Percentiles rank a stretch among this genome's conserved stretches.
Evolutionary conservation across 208 protist species (phyloP).

Genomic region (Leishmania braziliensis): DNA sequence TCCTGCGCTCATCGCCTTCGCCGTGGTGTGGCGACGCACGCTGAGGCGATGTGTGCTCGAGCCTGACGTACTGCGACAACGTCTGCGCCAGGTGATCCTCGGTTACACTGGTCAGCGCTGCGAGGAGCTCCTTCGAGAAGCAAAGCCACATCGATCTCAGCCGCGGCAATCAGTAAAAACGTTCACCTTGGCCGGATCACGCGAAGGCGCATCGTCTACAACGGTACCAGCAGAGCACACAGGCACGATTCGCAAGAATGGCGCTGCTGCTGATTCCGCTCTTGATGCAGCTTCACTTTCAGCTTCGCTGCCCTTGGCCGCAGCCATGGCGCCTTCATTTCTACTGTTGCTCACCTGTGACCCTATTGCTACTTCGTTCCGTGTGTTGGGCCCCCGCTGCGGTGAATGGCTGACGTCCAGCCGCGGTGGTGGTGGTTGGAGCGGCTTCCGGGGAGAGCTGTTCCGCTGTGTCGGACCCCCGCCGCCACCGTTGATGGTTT

Average conservation of each 20-base stretch:
- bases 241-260: background rate
- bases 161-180: background rate
- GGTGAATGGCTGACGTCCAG: slow-evolving; percentile 30
- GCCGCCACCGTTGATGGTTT: background rate
- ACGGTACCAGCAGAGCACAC: no score
- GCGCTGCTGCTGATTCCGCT: background rate
- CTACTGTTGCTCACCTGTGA: slow-evolving; percentile 18
- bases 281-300: background rate
- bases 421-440: slow-evolving; percentile 18
- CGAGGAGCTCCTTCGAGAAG: slow-evolving; percentile 33
- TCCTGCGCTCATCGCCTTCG: slow-evolving; percentile 40
- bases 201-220: background rate
- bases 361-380: slow-evolving; percentile 24
- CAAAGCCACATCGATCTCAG: slow-evolving; percentile 10
- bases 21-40: slow-evolving; percentile 51
- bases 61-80: slow-evolving; percentile 28
- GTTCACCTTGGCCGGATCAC: background rate
- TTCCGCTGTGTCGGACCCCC: slow-evolving; percentile 23
- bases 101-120: slow-evolving; percentile 34
- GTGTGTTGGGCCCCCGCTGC: slow-evolving; percentile 22
- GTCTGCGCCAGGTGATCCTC: slow-evolving; percentile 39
- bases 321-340: background rate
- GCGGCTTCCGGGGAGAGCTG: slow-evolving; percentile 34
- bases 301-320: background rate
- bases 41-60: slow-evolving; percentile 39